phyloP scores from a whole-genome alignment of 495 filamentous ascomycete genomes.

The Penicillium pulvis region DNA sequence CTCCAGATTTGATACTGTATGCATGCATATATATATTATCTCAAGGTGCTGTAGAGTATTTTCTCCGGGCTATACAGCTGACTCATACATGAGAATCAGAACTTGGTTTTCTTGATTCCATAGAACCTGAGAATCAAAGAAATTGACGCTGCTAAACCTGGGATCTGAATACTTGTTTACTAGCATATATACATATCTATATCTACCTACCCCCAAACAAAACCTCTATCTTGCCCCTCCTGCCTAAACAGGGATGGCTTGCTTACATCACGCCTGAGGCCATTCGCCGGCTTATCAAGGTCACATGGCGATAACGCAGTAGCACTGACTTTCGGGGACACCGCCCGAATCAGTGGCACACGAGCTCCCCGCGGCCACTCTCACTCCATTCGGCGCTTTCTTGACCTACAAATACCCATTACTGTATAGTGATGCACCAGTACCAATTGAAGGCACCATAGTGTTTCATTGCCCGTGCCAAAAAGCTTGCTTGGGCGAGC shows the following conservation, averaged over 20 bases:
- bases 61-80: too few species aligned
- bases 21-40: too few species aligned
- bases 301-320: conserved; percentile 19
- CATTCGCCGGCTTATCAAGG: conserved; percentile 4
- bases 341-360: not conserved
- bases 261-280: conserved; percentile 9
- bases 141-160: too few species aligned
- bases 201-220: too few species aligned
- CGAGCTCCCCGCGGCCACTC: not conserved
- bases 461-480: not conserved
- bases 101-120: too few species aligned
- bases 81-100: too few species aligned
- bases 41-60: too few species aligned
- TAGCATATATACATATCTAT: not conserved
- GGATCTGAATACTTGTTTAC: too few species aligned
- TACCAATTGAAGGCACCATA: not conserved
- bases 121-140: too few species aligned
- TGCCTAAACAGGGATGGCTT: conserved; percentile 3
- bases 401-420: not conserved
- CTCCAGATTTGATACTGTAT: too few species aligned
- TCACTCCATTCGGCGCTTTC: not conserved
- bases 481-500: not conserved
- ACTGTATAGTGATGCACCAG: not conserved
- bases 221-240: conserved; percentile 1
- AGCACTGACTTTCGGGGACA: not conserved